phyloP scores from a whole-genome alignment of 1,139 yeast genomes.

The Diutina mesorugosa region DNA sequence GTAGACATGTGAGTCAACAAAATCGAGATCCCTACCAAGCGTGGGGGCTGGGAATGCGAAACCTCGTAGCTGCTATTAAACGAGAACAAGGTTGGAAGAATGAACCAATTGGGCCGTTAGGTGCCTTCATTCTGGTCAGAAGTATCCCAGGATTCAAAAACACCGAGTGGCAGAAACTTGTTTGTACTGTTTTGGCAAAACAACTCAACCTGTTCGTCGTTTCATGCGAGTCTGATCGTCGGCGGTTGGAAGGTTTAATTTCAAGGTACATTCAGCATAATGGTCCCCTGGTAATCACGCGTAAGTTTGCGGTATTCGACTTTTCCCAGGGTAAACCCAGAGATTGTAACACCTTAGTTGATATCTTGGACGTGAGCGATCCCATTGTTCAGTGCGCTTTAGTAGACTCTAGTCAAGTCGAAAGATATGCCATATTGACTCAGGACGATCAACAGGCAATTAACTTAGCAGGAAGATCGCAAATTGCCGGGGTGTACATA shows the following conservation, averaged over 20 bases:
- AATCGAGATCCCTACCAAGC: slow-evolving; percentile 22
- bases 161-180: slow-evolving; percentile 46
- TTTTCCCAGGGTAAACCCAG: slow-evolving; percentile 21
- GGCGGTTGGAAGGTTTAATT: slow-evolving; percentile 19
- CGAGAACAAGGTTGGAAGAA: slow-evolving; percentile 23
- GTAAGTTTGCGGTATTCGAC: slow-evolving; percentile 46
- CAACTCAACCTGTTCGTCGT: slow-evolving; percentile 59
- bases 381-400: slow-evolving; percentile 46
- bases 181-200: slow-evolving; percentile 38
- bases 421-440: slow-evolving; percentile 34
- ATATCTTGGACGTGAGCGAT: slow-evolving; percentile 43
- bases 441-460: not conserved
- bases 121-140: slow-evolving; percentile 46
- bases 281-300: slow-evolving; percentile 26
- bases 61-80: slow-evolving; percentile 29
- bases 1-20: not conserved
- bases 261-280: too few species aligned
- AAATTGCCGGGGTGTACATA: not conserved
- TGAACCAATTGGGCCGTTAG: slow-evolving; percentile 78
- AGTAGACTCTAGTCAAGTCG: slow-evolving; percentile 54
- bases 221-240: slow-evolving; percentile 47
- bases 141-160: slow-evolving; percentile 16
- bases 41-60: slow-evolving; percentile 34
- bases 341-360: slow-evolving; percentile 37
- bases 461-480: not conserved